Evolutionary conservation across 306 rosid genomes (phyloP), one percentile per base, ranked within the genome.

Genomic region (Abrus precatorius): DNA sequence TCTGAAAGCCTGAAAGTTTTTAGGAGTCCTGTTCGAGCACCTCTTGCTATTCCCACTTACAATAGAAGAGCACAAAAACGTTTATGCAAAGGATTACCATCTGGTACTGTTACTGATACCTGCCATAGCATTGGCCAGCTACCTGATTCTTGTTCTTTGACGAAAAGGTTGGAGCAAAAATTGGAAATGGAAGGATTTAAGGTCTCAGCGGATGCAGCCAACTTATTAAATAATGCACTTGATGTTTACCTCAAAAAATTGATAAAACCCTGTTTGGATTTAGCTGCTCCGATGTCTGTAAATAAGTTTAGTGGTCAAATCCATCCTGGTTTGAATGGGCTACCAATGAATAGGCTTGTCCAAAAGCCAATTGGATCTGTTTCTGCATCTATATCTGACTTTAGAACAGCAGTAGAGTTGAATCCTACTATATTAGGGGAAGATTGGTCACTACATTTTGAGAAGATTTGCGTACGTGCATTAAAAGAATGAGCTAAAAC

Each of bases 181-280:
- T 45, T 89, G 85, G 90, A 78, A 74, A 48, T 0, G n/a, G 92
- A 91, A 64, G 94, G 91, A 79, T 11, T 87, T 28, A 83, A 84
- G 55, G 60, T 87, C 32, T 86, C 91, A 0, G 84, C 5, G 1
- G 94, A 93, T 84, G 87, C 89, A 66, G 87, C 87, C 20, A 73
- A 52, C 81, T 59, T 88, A 69, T 66, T 91, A 69, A 91, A 89
- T 62, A 84, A 9, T 3, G 85, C 91, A 6, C 90, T 93, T 65
- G 96, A 93, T 72, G 84, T 83, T 64, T 88, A 84, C 88, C 90
- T 93, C 64, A 89, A 87, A 89, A 89, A 89, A 63, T 77, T 91
- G 84, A 88, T 93, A 82, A 93, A 85, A 85, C 92, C 89, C 13
- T 91, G 87, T 68, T 87, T 93, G 73, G 90, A 88, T 27, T 83